Evolutionary conservation across 2,329 filamentous ascomycete species (phyloP), one percentile per base, ranked within the genome.

Genomic region (Fusarium sororula): DNA sequence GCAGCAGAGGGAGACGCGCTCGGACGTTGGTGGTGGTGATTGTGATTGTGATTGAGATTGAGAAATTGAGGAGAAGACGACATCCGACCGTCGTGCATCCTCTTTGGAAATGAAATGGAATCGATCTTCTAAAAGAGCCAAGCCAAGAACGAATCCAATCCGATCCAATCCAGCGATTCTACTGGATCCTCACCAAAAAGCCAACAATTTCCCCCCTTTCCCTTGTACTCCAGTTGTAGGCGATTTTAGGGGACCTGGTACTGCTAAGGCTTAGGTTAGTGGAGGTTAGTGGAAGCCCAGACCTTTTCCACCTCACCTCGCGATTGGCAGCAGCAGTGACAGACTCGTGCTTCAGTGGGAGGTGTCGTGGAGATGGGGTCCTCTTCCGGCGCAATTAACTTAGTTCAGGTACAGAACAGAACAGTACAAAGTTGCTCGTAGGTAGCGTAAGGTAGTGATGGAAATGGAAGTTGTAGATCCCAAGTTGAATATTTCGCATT

Each of bases 191-290:
- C 74, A 60, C 70, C 63, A 68, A 76, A 55, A 73, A 66, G 70
- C 61, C 35, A 75, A 74, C 66, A 75, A 78, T 74, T 71, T 67
- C 76, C 75, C 75, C 75, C 76, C 71, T 78, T 78, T 75, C 75
- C 63, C 60, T 73, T 73, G 70, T 67, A 50, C 57, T 37, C 56
- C 48, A 70, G 59, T 69, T 39, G 51, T 45, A 26, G 53, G 47
- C 50, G 59, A 66, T 38, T 68, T 68, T 75, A 75, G 73, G 73
- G 73, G 73, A 53, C 32, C 50, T 53, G 26, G n/a, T n/a, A 75
- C 69, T 66, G 42, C 64, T 54, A 55, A 68, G 56, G 50, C 55
- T 61, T 50, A 56, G 28, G 59, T 59, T 68, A 68, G 65, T 62
- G 65, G 65, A 68, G 53, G 60, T 74, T 75, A 74, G 72, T 66